Conservation (phyloP, 345 rosid genomes). For the Populus pruinosa region DNA sequence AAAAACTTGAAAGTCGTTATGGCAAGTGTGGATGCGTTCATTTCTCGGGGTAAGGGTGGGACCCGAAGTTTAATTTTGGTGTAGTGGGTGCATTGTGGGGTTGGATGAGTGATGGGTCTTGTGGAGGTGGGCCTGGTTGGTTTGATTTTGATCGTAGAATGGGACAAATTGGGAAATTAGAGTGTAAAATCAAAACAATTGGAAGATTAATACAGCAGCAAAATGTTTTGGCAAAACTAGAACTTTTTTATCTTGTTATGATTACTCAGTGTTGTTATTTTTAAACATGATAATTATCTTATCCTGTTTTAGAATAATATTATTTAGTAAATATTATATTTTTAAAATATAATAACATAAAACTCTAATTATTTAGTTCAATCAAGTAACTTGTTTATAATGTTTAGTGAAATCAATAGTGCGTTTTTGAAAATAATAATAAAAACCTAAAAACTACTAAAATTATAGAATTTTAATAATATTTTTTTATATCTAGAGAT, state of each 20-base stretch:
- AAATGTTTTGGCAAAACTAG: too few relatives aligned
- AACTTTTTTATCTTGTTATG: too few relatives aligned
- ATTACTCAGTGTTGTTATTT: too few relatives aligned
- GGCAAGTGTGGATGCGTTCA: neutral
- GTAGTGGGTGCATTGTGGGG: neutral
- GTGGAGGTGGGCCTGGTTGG: neutral
- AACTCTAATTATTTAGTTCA: rapidly evolving
- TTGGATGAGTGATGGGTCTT: neutral
- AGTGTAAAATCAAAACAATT: too few relatives aligned
- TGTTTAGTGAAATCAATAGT: rapidly evolving
- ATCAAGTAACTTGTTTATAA: rapidly evolving
- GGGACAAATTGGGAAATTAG: too few relatives aligned
- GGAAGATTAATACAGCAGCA: too few relatives aligned
- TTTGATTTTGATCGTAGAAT: neutral
- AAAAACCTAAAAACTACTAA: too few relatives aligned
- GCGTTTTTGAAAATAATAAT: rapidly evolving
- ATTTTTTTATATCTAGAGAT: too few relatives aligned
- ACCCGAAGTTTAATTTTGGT: neutral
- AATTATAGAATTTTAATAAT: rapidly evolving
- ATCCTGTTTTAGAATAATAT: rapidly evolving
- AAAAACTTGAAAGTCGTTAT: neutral
- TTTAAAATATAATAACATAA: too few relatives aligned
- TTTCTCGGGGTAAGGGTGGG: neutral
- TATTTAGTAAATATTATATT: too few relatives aligned
- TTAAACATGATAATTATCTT: too few relatives aligned